Evolutionary conservation across 768 basidiomycete genomes (phyloP), one percentile per base, ranked within the genome.

Genomic region (Pleurotus tuoliensis): DNA sequence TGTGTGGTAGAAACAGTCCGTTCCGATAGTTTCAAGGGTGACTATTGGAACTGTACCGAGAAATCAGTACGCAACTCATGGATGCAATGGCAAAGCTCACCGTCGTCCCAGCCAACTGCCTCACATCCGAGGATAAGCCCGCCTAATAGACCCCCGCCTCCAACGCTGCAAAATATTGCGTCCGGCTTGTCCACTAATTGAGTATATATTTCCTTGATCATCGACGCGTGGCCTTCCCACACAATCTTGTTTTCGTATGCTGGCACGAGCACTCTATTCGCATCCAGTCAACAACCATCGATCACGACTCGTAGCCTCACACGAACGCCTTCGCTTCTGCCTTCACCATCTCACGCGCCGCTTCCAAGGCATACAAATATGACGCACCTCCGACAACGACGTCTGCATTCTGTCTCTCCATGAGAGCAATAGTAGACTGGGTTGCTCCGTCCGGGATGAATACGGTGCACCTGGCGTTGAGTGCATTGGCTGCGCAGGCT

Each of bases 191-290:
- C 58, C 0, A 68, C 68, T 4, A 90, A 71, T 59, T 90, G 86
- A 8, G 66, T 63, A 15, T 73, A 66, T 43, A 90, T 82, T 64
- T 92, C 90, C 13, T 70, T 63, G 40, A 92, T 73, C 77, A 92
- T 83, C 15, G 87, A 86, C n/a, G 82, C 77, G 63, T 91, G 87
- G 1, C 90, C 90, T 64, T 85, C 78, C 90, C 90, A 91, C 12
- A 92, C 53, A 3, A 78, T 66, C 5, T 82, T 79, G 62, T 90
- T 75, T 44, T 91, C 87, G 59, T 89, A 91, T 4, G 90, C 81
- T 3, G 87, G 87, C 8, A 88, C 77, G 68, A 89, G 72, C 11
- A 90, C 76, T 1, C 88, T 90, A 57, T 30, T 30, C 11, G 22
- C 20, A 48, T 34, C 20, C 37, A 9, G 24, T 40, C 47, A 9